Base-by-base conservation (phyloP, 176 grass and related monocot genomes). In the Carex kokanica region DNA sequence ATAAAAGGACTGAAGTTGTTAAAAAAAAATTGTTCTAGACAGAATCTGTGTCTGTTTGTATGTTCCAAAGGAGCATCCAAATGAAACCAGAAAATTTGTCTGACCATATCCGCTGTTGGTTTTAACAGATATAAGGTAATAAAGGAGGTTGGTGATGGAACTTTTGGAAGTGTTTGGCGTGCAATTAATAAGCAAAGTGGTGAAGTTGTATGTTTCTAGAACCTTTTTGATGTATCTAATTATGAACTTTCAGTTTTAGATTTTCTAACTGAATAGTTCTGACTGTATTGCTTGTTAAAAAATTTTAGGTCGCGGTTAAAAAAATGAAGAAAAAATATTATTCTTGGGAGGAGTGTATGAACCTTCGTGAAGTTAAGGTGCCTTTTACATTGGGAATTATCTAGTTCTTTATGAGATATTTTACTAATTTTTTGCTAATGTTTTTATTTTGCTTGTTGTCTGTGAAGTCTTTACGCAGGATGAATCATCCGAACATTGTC, bases 111-210 rank as follows among this genome's bases (percentile, higher is more conserved):
- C 66, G 36, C 13, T 64, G 21, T 60, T 82, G 61, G 36, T 6
- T 27, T 85, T 64, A 69, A 43, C 80, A 99, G 96, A 85, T 99
- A 95, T 79, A 99, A 99, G 91, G 77, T 99, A 86, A 99, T 99
- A 84, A 99, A 99, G 85, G 91, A 99, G 91, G 96, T 99, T 88
- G 96, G 96, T 78, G 96, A 99, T 88, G 96, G 96, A 72, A 99
- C 96, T 73, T 99, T 99, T 29, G 95, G 95, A 75, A 98, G 84
- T 83, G 95, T 98, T 82, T 98, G 92, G 92, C 95, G 95, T 88
- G 96, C 96, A 71, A 93, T 99, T 90, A 99, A 95, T 93, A 99
- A 99, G 84, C 93, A 90, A 83, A 95, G 87, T 64, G 83, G 93
- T 68, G 93, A 99, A 99, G 93, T 99, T 84, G 96, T 99, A 99